Percentiles rank a stretch among this genome's conserved stretches.
Conservation (phyloP, 495 filamentous ascomycete species). For the Corynascus novoguineensis region DNA sequence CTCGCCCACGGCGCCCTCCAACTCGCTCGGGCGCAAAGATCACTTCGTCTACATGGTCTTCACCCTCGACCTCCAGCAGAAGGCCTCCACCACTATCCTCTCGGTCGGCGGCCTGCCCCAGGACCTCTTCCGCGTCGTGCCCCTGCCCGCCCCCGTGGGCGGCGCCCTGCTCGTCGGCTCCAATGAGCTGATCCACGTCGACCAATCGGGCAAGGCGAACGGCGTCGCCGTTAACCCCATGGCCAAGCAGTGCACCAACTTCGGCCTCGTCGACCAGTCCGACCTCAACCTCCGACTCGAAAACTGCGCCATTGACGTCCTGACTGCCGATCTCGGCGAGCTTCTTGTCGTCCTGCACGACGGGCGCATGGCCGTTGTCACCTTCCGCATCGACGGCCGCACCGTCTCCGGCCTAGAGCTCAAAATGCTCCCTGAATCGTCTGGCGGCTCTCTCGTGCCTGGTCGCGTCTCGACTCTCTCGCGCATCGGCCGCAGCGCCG, state of each 20-base stretch:
- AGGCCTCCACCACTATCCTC: constrained; percentile 85
- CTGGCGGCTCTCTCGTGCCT: constrained; percentile 56
- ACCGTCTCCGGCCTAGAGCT: constrained; percentile 82
- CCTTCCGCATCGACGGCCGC: constrained; percentile 84
- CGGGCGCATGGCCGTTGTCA: constrained; percentile 68
- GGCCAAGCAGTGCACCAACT: constrained; percentile 69
- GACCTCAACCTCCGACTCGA: constrained; percentile 76
- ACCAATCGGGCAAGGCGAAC: constrained; percentile 89
- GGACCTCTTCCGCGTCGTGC: constrained; percentile 78
- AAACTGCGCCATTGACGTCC: constrained; percentile 68
- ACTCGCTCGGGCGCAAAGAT: constrained; percentile 77
- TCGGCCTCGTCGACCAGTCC: constrained; percentile 77
- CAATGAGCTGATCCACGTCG: constrained; percentile 91
- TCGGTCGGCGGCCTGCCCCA: constrained; percentile 81
- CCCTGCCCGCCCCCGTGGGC: constrained; percentile 79
- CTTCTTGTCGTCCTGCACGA: constrained; percentile 75
- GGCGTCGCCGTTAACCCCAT: constrained; percentile 94
- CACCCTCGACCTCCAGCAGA: constrained; percentile 89
- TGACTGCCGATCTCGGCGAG: constrained; percentile 70
- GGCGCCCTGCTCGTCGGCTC: constrained; percentile 79
- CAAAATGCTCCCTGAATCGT: constrained; percentile 52
- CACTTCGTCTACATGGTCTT: constrained; percentile 85
- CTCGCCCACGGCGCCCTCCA: constrained; percentile 62
- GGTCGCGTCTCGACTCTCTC: constrained; percentile 64
- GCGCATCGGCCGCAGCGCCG: constrained; percentile 57